Evolutionary conservation across 2,329 filamentous ascomycete species (phyloP), one percentile per base, ranked within the genome.

Genomic region (Alternaria alternata): DNA sequence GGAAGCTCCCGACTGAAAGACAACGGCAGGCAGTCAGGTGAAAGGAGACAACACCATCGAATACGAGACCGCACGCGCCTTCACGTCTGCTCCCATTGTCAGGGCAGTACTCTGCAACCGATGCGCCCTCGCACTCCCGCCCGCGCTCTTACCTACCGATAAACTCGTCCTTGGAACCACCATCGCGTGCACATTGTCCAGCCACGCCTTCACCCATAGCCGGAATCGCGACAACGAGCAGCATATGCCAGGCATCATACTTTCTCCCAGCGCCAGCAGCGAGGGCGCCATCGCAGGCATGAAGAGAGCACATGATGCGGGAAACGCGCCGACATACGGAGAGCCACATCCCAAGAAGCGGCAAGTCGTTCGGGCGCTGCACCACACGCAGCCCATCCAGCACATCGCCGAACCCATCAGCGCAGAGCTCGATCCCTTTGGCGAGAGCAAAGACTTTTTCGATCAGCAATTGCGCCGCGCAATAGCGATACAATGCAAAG

Each of bases 381-480:
- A 69, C 41, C 71, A 79, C 63, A 73, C 69, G 22, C 78, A 80
- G 64, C 72, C 71, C n/a, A 59, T 71, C 34, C 60, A 73, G 51
- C 62, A 75, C 52, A 71, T 76, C 32, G 58, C 61, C 59, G 77
- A 80, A 44, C 74, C 74, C 41, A 64, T 75, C 46, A 70, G 70
- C 57, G 78, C 80, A 3, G 75, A 76, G 26, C 65, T 73, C 36
- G 70, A 67, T 52, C 55, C 59, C 34, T 67, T 64, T 28, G 65
- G 72, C 71, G 60, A 84, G 64, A 83, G 86, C 76, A 83, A 84
- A 42, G 77, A 81, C 51, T 82, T 85, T 56, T 81, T 86, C 57
- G 83, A 87, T 67, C 78, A 81, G 16, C 80, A 88, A 66, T 78
- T 89, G 60, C 78, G 83, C 48, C 82, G 85, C 65, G 83, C 84